Conservation (phyloP, 805 yeast species). For the Schwanniomyces yamadae region DNA sequence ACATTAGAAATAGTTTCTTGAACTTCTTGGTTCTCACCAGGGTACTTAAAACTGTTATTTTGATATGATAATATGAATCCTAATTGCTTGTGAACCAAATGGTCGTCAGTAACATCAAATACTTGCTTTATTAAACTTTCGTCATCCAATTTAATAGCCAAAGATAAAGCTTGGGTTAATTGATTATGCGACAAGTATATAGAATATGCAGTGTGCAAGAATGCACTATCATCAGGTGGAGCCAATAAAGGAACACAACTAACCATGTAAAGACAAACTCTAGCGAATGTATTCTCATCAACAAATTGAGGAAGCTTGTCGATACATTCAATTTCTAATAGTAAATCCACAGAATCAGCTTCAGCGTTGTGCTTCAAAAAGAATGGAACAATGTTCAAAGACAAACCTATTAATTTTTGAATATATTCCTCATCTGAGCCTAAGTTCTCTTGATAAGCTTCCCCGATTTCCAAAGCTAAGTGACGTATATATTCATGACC, state of each 20-base stretch:
- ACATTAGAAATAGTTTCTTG: slow-evolving; percentile 84
- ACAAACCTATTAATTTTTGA: slow-evolving; percentile 55
- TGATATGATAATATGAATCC: slow-evolving; percentile 88
- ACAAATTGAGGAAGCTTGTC: slow-evolving; percentile 81
- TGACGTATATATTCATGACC: slow-evolving; percentile 98
- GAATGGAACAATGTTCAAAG: slow-evolving; percentile 79
- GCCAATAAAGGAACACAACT: slow-evolving; percentile 96
- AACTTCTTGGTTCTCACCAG: slow-evolving; percentile 64
- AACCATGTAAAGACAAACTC: slow-evolving; percentile 93
- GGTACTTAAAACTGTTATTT: slow-evolving; percentile 68
- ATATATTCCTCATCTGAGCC: slow-evolving; percentile 35
- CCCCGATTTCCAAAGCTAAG: slow-evolving; percentile 92
- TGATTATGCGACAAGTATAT: slow-evolving; percentile 78
- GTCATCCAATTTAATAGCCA: slow-evolving; percentile 88
- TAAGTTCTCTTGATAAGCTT: slow-evolving; percentile 59
- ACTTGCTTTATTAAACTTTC: slow-evolving; percentile 74
- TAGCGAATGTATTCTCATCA: slow-evolving; percentile 76
- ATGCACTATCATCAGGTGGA: slow-evolving; percentile 87
- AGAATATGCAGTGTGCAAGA: slow-evolving; percentile 83
- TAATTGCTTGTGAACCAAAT: slow-evolving; percentile 77
- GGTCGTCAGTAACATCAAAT: slow-evolving; percentile 76
- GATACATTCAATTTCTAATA: slow-evolving; percentile 84
- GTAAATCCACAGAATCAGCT: slow-evolving; percentile 94
- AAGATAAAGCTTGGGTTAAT: slow-evolving; percentile 83
- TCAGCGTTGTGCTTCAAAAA: slow-evolving; percentile 95